Conservation (phyloP, 176 grass and related monocot genomes). For the Guadua angustifolia region DNA sequence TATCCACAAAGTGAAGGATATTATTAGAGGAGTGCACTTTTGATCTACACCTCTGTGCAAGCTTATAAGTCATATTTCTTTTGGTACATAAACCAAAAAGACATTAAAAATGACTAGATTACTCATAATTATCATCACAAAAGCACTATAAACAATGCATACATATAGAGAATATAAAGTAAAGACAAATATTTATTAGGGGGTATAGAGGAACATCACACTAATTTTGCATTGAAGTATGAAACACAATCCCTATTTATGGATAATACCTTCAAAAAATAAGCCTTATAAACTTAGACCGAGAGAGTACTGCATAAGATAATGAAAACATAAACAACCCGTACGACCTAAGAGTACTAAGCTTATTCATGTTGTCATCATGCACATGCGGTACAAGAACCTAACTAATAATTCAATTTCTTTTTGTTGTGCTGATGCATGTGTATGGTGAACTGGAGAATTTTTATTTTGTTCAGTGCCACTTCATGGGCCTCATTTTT, state of each 20-base stretch:
- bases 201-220: too few species aligned
- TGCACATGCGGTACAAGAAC: neutral
- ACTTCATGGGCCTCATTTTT: neutral
- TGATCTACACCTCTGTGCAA: neutral
- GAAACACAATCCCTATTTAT: too few species aligned
- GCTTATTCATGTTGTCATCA: neutral
- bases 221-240: too few species aligned
- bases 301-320: neutral
- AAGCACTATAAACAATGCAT: too few species aligned
- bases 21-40: neutral
- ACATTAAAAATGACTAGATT: too few species aligned
- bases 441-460: neutral
- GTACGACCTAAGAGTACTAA: neutral
- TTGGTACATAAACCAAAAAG: too few species aligned
- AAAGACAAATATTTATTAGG: too few species aligned
- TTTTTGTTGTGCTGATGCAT: neutral
- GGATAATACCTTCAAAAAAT: too few species aligned
- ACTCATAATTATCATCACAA: too few species aligned
- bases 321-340: slow-evolving; percentile 8
- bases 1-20: neutral
- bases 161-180: too few species aligned
- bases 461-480: neutral
- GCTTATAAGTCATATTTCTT: too few species aligned
- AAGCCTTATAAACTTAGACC: too few species aligned
- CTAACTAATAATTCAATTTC: neutral